Evolutionary conservation across 148 eudicot genomes (phyloP).

Genomic region (Dysphania ambrosioides): DNA sequence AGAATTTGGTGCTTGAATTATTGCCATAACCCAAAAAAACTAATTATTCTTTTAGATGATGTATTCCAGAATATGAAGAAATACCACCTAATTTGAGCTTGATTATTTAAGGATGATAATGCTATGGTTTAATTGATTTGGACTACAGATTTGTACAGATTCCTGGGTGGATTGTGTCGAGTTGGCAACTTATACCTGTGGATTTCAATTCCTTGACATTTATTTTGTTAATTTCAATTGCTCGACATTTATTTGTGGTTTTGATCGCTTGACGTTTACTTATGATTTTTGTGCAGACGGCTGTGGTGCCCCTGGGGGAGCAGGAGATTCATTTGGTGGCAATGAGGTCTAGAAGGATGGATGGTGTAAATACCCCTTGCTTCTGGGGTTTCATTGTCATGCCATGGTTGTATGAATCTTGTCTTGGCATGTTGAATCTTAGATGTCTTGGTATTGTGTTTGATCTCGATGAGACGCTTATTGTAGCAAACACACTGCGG

Average conservation of each 20-base stretch:
- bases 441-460: slow-evolving; percentile 98
- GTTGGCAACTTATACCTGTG: background rate
- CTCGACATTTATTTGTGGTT: too few species aligned
- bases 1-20: too few species aligned
- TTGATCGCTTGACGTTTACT: background rate
- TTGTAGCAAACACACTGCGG: slow-evolving; percentile 94
- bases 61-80: too few species aligned
- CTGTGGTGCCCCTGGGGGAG: slow-evolving; percentile 59
- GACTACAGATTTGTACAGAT: background rate
- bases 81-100: background rate
- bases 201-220: too few species aligned
- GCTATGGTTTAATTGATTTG: background rate
- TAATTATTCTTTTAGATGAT: too few species aligned
- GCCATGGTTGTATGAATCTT: slow-evolving; percentile 63
- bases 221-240: too few species aligned
- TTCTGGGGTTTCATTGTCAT: slow-evolving; percentile 85
- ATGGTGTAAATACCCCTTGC: slow-evolving; percentile 39
- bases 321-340: slow-evolving; percentile 94
- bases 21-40: too few species aligned
- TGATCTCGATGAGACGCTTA: slow-evolving; percentile 96
- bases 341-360: slow-evolving; percentile 67
- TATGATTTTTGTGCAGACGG: slow-evolving; percentile 51
- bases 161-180: background rate
- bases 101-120: background rate
- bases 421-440: slow-evolving; percentile 86